These are phyloP conservation scores for Hansfordia pulvinata DNA, from an alignment of 2,329 filamentous ascomycete genomes.

Conservation along the genomic window DNA sequence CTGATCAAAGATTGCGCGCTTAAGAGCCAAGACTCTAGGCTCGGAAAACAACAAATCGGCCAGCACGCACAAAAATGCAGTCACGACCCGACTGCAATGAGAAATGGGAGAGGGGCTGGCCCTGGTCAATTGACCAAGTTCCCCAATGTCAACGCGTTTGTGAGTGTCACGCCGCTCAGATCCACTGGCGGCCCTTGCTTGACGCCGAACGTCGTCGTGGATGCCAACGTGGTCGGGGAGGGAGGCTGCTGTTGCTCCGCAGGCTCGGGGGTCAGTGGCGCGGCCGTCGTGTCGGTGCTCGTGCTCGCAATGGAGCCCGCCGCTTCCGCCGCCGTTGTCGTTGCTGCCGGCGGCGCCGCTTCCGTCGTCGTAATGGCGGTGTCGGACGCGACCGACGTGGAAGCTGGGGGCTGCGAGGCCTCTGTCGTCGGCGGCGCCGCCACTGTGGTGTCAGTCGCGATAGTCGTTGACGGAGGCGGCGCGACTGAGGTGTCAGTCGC, in stretches of 20 bases:
- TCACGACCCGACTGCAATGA: no score
- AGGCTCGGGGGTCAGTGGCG: conserved; percentile 3
- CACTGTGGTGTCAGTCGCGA: conserved; percentile 1
- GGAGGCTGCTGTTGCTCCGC: conserved; percentile 4
- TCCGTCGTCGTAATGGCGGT: conserved; percentile 1
- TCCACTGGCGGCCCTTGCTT: conserved; percentile 14
- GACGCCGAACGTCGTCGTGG: conserved; percentile 11
- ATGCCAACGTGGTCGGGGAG: conserved; percentile 8
- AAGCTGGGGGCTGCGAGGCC: not conserved
- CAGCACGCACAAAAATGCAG: no score
- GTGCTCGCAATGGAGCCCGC: no score
- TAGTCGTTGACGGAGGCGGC: no score
- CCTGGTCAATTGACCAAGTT: no score
- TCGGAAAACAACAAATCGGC: no score
- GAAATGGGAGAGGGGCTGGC: no score
- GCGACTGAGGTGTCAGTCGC: conserved; percentile 1
- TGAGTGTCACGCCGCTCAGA: conserved; percentile 11
- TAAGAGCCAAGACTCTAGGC: no score
- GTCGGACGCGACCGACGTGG: conserved; percentile 3
- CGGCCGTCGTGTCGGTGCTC: no score
- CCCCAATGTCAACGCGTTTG: conserved; percentile 11
- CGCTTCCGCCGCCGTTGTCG: not conserved
- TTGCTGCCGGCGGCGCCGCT: not conserved
- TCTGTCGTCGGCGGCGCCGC: not conserved
- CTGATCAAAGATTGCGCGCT: no score